These are phyloP conservation scores for Yarrowia osloensis DNA, from an alignment of 805 yeast species.

Conservation along the genomic window DNA sequence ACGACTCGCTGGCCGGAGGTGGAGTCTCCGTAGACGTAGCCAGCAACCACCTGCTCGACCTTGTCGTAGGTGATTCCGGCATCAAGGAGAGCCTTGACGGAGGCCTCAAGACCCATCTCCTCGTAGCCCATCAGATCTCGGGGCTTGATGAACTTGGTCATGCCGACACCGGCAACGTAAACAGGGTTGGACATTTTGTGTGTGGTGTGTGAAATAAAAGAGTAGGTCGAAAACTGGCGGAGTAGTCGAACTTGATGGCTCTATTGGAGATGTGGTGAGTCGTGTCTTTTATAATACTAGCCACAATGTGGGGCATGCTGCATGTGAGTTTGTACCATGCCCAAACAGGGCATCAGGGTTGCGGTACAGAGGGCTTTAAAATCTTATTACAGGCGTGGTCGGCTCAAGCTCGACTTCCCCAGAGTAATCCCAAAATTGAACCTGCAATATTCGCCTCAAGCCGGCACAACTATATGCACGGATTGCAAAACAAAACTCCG, in stretches of 20 bases:
- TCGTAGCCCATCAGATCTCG: slow-evolving; percentile 36
- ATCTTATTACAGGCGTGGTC: slow-evolving; percentile 15
- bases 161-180: slow-evolving; percentile 39
- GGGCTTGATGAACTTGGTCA: slow-evolving; percentile 39
- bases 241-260: neutral
- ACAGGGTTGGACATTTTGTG: slow-evolving; percentile 31
- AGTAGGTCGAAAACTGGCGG: neutral
- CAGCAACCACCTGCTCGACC: slow-evolving; percentile 36
- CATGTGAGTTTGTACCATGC: slow-evolving; percentile 9
- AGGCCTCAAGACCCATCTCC: slow-evolving; percentile 38
- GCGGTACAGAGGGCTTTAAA: slow-evolving; percentile 10
- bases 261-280: neutral
- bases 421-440: slow-evolving; percentile 22
- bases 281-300: slow-evolving; percentile 15
- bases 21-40: slow-evolving; percentile 38
- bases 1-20: slow-evolving; percentile 37
- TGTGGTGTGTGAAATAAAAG: neutral
- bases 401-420: slow-evolving; percentile 7
- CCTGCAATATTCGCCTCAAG: slow-evolving; percentile 12
- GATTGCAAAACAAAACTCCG: neutral
- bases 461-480: slow-evolving; percentile 13
- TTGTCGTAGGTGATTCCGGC: slow-evolving; percentile 38
- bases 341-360: neutral
- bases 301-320: slow-evolving; percentile 29
- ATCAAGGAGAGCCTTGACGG: slow-evolving; percentile 37